phyloP scores from a whole-genome alignment of 2,329 filamentous ascomycete species.

The Mycosphaerella sp. region DNA sequence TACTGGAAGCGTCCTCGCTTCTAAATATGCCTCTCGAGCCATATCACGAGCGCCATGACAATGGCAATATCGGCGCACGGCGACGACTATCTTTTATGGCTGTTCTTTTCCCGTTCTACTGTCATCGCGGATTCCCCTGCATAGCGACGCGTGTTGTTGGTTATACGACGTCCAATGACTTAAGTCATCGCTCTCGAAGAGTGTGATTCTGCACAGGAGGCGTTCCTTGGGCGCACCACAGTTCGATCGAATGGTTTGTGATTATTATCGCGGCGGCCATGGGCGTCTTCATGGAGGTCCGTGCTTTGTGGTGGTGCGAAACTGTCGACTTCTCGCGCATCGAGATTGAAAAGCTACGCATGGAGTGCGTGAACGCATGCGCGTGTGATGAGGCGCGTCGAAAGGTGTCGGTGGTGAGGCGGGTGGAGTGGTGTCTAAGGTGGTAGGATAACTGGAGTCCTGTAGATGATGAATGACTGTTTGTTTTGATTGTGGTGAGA shows the following conservation, averaged over 20 bases:
- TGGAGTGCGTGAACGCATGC: neutral
- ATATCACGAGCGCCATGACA: conserved; percentile 10
- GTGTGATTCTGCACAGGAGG: conserved; percentile 8
- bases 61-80: conserved; percentile 5
- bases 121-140: conserved; percentile 22
- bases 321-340: neutral
- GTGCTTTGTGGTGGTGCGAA: neutral
- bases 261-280: neutral
- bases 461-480: conserved; percentile 3
- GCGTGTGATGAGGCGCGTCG: no score
- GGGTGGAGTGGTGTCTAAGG: neutral
- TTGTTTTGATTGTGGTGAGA: conserved; percentile 6
- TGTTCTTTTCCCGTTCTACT: conserved; percentile 16
- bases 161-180: conserved; percentile 15
- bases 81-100: conserved; percentile 6
- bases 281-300: neutral
- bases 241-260: conserved; percentile 2
- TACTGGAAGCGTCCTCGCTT: conserved; percentile 59
- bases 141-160: conserved; percentile 21
- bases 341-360: neutral
- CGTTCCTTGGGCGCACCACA: conserved; percentile 1
- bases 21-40: conserved; percentile 17
- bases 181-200: conserved; percentile 1
- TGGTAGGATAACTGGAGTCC: no score
- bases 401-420: neutral